Percentiles rank a stretch among this genome's conserved stretches.
phyloP scores from a whole-genome alignment of 345 rosid species.

The Dovyalis caffra region DNA sequence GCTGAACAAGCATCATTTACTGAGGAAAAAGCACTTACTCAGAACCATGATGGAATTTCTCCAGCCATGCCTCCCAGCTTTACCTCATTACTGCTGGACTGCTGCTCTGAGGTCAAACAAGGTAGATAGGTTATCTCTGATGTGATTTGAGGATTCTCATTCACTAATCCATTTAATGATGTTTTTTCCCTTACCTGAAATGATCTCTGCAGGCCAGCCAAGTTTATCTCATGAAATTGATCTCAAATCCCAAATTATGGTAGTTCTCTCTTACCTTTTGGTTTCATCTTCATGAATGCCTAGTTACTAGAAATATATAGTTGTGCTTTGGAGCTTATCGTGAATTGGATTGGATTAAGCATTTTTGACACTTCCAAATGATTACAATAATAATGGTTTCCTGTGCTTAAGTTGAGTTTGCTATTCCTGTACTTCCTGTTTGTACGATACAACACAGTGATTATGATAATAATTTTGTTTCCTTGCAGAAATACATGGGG shows the following conservation, averaged over 20 bases:
- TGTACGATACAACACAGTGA: not conserved
- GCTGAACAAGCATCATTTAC: constrained; percentile 34
- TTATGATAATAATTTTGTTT: constrained; percentile 16
- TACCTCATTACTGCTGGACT: constrained; percentile 58
- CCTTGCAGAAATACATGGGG: constrained; percentile 70
- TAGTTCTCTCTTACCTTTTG: constrained; percentile 24
- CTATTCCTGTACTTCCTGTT: not conserved
- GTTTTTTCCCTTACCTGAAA: constrained; percentile 15
- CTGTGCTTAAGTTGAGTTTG: constrained; percentile 9
- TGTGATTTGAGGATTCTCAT: constrained; percentile 9
- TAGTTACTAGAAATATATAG: not conserved
- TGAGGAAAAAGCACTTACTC: constrained; percentile 28
- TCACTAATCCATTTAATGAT: constrained; percentile 12
- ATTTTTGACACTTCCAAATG: not conserved
- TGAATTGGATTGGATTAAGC: constrained; percentile 1
- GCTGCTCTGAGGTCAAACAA: constrained; percentile 47
- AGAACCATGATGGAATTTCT: constrained; percentile 24
- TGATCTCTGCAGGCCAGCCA: constrained; percentile 35
- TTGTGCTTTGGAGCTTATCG: not conserved
- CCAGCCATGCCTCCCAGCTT: constrained; percentile 74
- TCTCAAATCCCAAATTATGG: constrained; percentile 75
- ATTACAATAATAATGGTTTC: no score
- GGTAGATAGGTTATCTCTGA: constrained; percentile 35
- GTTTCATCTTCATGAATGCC: not conserved
- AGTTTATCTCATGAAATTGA: constrained; percentile 36